Percentiles rank a stretch among this genome's conserved stretches.
These are phyloP conservation scores for Salix purpurea DNA, from an alignment of 345 rosid species.

Conservation along the genomic window DNA sequence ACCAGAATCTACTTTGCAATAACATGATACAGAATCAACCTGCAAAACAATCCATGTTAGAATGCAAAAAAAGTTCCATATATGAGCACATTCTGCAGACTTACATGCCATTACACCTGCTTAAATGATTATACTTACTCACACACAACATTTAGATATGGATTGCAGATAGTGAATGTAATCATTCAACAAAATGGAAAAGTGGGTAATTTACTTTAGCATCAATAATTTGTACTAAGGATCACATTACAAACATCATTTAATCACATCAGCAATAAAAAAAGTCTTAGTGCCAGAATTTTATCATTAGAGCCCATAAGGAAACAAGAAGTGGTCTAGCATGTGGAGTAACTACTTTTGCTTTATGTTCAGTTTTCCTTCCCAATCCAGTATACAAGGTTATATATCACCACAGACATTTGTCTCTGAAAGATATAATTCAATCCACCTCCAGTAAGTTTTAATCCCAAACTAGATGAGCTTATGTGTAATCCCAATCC, in stretches of 20 bases:
- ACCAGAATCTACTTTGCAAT: conserved; percentile 90
- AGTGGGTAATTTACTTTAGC: not conserved
- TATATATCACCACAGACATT: not conserved
- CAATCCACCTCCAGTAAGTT: not conserved
- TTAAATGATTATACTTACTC: not conserved
- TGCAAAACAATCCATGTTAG: conserved; percentile 32
- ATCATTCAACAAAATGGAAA: not conserved
- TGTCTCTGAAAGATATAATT: not conserved
- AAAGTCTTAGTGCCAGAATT: not conserved
- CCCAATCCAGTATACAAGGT: not conserved
- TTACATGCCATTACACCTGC: not conserved
- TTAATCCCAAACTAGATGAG: not conserved
- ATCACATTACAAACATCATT: not conserved
- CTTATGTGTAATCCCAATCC: not conserved
- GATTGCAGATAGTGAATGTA: not conserved
- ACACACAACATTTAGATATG: not conserved
- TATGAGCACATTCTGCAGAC: not conserved
- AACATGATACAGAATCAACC: conserved; percentile 97
- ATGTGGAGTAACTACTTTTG: not conserved
- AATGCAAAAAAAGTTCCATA: not conserved
- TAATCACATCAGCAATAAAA: not conserved
- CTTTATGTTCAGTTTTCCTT: not conserved
- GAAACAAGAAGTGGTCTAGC: not conserved
- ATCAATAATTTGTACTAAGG: not conserved
- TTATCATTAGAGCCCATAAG: not conserved